phyloP scores from a whole-genome alignment of 257 asterid species.

The Ehretia macrophylla region DNA sequence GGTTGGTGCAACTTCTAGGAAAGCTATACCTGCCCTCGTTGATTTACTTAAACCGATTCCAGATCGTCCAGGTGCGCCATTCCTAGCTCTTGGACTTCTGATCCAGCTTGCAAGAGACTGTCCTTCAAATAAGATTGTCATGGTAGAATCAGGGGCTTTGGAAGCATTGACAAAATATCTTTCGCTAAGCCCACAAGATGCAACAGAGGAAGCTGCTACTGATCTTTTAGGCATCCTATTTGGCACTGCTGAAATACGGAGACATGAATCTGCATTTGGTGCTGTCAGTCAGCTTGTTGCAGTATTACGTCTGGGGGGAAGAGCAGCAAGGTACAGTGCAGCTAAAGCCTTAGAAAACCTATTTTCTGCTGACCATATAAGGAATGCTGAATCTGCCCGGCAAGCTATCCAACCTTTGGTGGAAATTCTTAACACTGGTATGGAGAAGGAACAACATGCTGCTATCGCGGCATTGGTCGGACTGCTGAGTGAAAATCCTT shows the following conservation, averaged over 20 bases:
- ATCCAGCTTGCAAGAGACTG: conserved; percentile 84
- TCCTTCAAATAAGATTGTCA: conserved; percentile 77
- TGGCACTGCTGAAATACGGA: conserved; percentile 91
- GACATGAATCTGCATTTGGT: conserved; percentile 93
- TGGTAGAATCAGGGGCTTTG: conserved; percentile 97
- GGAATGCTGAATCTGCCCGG: conserved; percentile 91
- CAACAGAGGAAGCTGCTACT: conserved; percentile 98
- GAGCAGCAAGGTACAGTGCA: conserved; percentile 95
- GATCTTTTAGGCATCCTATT: conserved; percentile 88
- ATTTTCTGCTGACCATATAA: conserved; percentile 90
- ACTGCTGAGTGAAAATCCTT: conserved; percentile 83
- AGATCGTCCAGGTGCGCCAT: conserved; percentile 98
- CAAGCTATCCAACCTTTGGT: conserved; percentile 98
- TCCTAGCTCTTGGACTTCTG: conserved; percentile 81
- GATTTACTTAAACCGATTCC: conserved; percentile 97
- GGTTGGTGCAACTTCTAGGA: conserved; percentile 92
- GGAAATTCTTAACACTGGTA: conserved; percentile 81
- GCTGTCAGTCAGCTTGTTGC: conserved; percentile 97
- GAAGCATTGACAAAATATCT: conserved; percentile 94
- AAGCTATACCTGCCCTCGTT: conserved; percentile 96
- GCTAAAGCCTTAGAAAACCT: conserved; percentile 95
- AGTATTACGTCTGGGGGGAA: conserved; percentile 93
- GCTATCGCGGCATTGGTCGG: conserved; percentile 92
- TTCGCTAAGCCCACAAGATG: conserved; percentile 93
- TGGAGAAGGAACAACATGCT: conserved; percentile 99